Evolutionary conservation across 2,329 filamentous ascomycete genomes (phyloP).

Genomic region (Davidsoniella australis): DNA sequence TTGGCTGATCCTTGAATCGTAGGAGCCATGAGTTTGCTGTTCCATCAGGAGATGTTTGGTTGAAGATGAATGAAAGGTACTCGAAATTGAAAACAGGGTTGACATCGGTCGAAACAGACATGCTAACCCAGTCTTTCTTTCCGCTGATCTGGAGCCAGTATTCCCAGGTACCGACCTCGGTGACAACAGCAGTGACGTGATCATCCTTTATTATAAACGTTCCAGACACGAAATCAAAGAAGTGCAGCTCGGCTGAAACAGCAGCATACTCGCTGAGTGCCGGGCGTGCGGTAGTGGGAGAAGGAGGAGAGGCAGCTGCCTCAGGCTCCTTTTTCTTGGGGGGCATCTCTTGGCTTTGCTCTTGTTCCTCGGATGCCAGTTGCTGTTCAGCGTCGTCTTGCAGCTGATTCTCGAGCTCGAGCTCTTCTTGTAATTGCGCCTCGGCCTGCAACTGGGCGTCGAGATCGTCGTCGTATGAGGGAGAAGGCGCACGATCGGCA

Average conservation of each 20-base stretch:
- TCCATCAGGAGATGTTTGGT: constrained; percentile 78
- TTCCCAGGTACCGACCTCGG: constrained; percentile 77
- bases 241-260: constrained; percentile 69
- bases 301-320: not conserved
- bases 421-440: constrained; percentile 5
- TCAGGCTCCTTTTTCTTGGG: not conserved
- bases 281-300: constrained; percentile 30
- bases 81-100: constrained; percentile 99
- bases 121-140: constrained; percentile 71
- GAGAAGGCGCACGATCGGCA: constrained; percentile 23
- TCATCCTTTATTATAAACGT: constrained; percentile 70
- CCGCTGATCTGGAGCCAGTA: constrained; percentile 85
- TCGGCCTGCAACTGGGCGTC: constrained; percentile 10
- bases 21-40: constrained; percentile 91
- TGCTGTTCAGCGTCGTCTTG: constrained; percentile 16
- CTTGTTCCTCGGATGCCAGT: constrained; percentile 36
- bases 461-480: constrained; percentile 11
- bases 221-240: constrained; percentile 79
- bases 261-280: constrained; percentile 56
- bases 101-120: constrained; percentile 73
- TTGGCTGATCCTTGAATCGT: constrained; percentile 69
- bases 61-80: constrained; percentile 98
- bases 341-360: not conserved
- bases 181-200: constrained; percentile 60
- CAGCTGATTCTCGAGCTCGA: constrained; percentile 1